Evolutionary conservation across 2,329 filamentous ascomycete genomes (phyloP), one percentile per base, ranked within the genome.

Genomic region (Neonectria faginata): DNA sequence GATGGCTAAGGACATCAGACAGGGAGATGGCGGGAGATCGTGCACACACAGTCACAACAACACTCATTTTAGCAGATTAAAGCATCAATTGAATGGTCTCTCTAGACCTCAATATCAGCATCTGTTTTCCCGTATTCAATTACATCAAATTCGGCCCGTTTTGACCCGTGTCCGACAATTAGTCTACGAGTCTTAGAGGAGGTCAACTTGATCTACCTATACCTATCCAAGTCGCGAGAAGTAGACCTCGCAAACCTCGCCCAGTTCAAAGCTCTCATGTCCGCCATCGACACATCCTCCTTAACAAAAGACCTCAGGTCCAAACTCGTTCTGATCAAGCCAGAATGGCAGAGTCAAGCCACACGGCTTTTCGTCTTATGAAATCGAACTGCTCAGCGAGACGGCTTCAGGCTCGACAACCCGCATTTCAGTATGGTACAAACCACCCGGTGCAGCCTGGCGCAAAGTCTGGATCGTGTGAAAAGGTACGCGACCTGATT

Each of bases 261-360:
- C n/a, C 52, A 55, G 14, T 55, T 55, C 52, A 55, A 55, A 44
- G 52, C 52, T 6, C 52, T 55, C 36, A 55, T 55, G 36, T 55
- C 52, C 3, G 52, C 52, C 9, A 55, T 55, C 20, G 52, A 55
- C 36, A 44, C 29, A 14, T 14, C 36, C 10, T 42, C 52, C 5
- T 36, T 55, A 16, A 55, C 52, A 2, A 6, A 55, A 3, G 39
- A 55, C 14, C 29, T 55, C 6, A 44, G 22, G 18, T 18, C 52
- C 14, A 44, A 42, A 29, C 14, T 55, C 12, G 39, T 39, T 3
- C 52, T 55, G 12, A 22, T 29, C 16, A 27, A 55, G 5, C 7
- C 33, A 3, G 3, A 25, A 5, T 12, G 39, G 14, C 20, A 44
- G 31, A 12, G 7, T 3, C 36, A 44, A 7, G 16, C 52, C 2